A percentile compares a stretch with the other conserved stretches of the same genome.
These are phyloP conservation scores for Dioscorea zingiberensis DNA, from an alignment of 106 monocot genomes.

Conservation along the genomic window DNA sequence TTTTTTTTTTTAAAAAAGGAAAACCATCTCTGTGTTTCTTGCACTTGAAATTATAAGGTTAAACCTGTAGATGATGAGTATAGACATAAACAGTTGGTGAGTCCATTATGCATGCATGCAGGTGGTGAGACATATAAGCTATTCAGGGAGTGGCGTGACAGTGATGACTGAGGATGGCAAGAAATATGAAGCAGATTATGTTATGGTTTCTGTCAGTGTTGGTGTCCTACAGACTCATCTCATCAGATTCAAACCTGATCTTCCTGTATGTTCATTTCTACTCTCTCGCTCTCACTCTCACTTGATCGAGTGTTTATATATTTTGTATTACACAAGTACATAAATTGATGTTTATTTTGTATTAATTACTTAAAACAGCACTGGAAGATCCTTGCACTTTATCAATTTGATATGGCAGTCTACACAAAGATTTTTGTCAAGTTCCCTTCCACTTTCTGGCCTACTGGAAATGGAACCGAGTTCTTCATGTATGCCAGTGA, in stretches of 20 bases:
- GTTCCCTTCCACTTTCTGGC: slow-evolving; percentile 69
- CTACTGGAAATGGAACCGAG: slow-evolving; percentile 50
- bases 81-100: too few relatives aligned
- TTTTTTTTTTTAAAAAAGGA: too few relatives aligned
- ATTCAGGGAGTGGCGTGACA: slow-evolving; percentile 24
- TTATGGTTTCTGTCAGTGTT: slow-evolving; percentile 72
- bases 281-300: neutral
- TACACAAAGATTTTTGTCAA: slow-evolving; percentile 89
- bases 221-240: slow-evolving; percentile 76
- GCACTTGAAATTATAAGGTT: too few relatives aligned
- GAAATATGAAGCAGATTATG: slow-evolving; percentile 47
- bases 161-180: slow-evolving; percentile 69
- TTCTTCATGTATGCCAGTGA: slow-evolving; percentile 67
- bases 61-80: too few relatives aligned
- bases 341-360: too few relatives aligned
- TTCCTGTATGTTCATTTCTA: slow-evolving; percentile 48
- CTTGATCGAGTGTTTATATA: too few relatives aligned
- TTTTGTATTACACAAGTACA: too few relatives aligned
- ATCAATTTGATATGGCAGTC: slow-evolving; percentile 74
- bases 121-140: slow-evolving; percentile 51
- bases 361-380: slow-evolving; percentile 11
- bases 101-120: slow-evolving; percentile 6
- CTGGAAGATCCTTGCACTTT: slow-evolving; percentile 58
- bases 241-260: slow-evolving; percentile 46
- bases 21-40: too few relatives aligned